Percentiles rank a stretch among this genome's conserved stretches.
Evolutionary conservation across 116 monocot genomes (phyloP).

Genomic region (Phalaenopsis hybrid): DNA sequence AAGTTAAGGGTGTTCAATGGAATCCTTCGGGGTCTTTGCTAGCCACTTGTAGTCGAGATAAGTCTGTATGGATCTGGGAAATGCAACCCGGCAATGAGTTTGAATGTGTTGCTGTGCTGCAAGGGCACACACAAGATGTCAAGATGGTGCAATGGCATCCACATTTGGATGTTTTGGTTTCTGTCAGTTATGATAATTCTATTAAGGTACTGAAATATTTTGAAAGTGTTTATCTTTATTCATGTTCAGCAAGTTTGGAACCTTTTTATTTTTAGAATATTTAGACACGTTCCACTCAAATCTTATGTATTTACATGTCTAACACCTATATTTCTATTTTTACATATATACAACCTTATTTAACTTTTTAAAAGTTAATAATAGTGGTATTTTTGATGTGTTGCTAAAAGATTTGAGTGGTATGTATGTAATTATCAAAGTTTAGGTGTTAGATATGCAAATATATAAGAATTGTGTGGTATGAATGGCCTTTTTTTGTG

Average conservation of each 20-base stretch:
- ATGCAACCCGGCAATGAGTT: slow-evolving; percentile 81
- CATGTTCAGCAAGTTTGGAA: not conserved
- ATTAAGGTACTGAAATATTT: slow-evolving; percentile 55
- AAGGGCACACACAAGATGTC: slow-evolving; percentile 92
- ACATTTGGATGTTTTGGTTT: slow-evolving; percentile 68
- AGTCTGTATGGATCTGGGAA: slow-evolving; percentile 99
- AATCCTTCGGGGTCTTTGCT: slow-evolving; percentile 75
- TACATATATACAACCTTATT: no score
- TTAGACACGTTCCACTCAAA: no score
- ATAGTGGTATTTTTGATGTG: no score
- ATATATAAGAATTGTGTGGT: no score
- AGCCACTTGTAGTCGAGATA: slow-evolving; percentile 95
- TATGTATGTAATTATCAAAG: no score
- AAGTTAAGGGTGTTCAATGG: slow-evolving; percentile 95
- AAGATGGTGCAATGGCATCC: slow-evolving; percentile 99
- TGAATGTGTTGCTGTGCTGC: slow-evolving; percentile 75
- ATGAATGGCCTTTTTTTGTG: no score
- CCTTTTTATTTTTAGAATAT: not conserved
- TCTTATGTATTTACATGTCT: no score
- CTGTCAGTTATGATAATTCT: slow-evolving; percentile 95
- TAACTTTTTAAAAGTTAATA: no score
- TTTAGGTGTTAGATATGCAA: no score
- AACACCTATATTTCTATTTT: no score
- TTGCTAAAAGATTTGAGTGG: no score
- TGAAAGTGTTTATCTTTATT: not conserved